Base-by-base conservation (phyloP, 768 basidiomycete species). In the Cystofilobasidium capitatum region DNA sequence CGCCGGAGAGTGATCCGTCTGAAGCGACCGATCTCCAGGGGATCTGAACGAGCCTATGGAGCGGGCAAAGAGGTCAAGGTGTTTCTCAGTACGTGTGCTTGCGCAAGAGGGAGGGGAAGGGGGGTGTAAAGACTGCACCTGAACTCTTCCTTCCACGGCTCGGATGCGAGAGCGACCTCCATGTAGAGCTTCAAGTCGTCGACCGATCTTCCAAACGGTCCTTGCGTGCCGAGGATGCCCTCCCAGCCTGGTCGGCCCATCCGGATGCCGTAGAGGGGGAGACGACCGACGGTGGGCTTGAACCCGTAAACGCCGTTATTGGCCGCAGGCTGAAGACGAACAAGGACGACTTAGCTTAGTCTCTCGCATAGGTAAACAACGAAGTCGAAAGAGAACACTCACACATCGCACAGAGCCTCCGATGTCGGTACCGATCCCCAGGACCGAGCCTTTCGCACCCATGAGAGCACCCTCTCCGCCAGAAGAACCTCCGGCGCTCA, bases 391-490 rank as follows among this genome's bases (percentile, higher is more conserved):
- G 40, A 42, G 40, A 42, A 5, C 17, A 45, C 44, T 78, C 80
- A 54, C 61, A 71, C 77, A 73, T 67, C 78, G 81, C 45, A 88
- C 82, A 36, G 83, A 84, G 3, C 86, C 87, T 13, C 83, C 86
- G 26, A 90, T 83, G 74, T 91, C 89, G 31, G 89, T 86, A 49
- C 89, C 89, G 29, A 81, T 71, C 0, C 78, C 79, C 22, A 71
- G 51, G 24, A 45, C 78, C 14, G 89, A 82, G 35, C 89, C 82
- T 63, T 74, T 79, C 74, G 80, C 71, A 73, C 84, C 85, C 49
- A 91, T 72, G 9, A 92, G 80, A 0, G 89, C 88, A 47, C 87
- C 87, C 78, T 92, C 91, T 39, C 90, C 91, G 8, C 91, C 91
- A 3, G 86, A 88, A 0, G 88, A 91, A 1, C 91, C 91, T 14